These are phyloP conservation scores for Xylaria sp. DNA, from an alignment of 2,329 filamentous ascomycete genomes.

Conservation along the genomic window DNA sequence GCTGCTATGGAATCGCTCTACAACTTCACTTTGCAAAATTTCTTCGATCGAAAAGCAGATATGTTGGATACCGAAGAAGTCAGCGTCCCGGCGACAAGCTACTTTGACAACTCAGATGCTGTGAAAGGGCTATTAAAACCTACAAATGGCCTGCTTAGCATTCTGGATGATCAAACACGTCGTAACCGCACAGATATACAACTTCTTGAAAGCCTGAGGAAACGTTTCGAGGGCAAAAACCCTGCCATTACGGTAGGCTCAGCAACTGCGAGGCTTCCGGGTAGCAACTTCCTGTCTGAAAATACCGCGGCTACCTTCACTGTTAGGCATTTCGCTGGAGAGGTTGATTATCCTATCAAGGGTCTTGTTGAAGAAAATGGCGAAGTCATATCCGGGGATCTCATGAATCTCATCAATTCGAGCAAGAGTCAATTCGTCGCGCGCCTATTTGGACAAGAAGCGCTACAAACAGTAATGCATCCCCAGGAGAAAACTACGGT, in stretches of 20 bases:
- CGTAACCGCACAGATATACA: constrained; percentile 88
- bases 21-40: constrained; percentile 91
- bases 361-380: constrained; percentile 94
- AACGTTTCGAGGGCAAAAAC: constrained; percentile 94
- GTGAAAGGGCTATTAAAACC: constrained; percentile 90
- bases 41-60: constrained; percentile 94
- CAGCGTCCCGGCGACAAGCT: constrained; percentile 85
- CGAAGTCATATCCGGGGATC: constrained; percentile 91
- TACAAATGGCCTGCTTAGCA: constrained; percentile 90
- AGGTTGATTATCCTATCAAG: constrained; percentile 90
- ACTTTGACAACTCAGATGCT: constrained; percentile 96
- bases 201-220: constrained; percentile 86
- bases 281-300: constrained; percentile 87
- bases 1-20: constrained; percentile 91
- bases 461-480: constrained; percentile 89
- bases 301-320: constrained; percentile 84
- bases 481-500: constrained; percentile 89
- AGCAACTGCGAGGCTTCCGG: constrained; percentile 76
- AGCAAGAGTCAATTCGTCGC: constrained; percentile 89
- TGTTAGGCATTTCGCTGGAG: constrained; percentile 93
- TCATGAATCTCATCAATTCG: constrained; percentile 90
- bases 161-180: constrained; percentile 93
- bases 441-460: constrained; percentile 94
- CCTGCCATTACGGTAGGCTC: constrained; percentile 82
- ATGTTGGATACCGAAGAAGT: constrained; percentile 95